Evolutionary conservation across 2,329 filamentous ascomycete genomes (phyloP).

Genomic region (Dactylellina cionopaga): DNA sequence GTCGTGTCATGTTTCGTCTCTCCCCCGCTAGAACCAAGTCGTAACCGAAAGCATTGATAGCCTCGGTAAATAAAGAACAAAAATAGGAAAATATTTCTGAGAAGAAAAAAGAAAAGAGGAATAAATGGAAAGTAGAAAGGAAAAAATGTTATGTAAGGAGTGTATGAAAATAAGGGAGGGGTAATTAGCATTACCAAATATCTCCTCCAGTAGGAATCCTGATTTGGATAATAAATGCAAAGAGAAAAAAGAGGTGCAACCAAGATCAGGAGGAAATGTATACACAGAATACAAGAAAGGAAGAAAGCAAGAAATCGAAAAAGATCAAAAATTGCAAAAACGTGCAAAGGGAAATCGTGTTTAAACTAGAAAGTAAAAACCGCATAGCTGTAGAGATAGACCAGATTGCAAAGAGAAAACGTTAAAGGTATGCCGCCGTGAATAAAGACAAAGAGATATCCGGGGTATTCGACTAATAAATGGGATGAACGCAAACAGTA

Average conservation of each 20-base stretch:
- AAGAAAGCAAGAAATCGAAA: slow-evolving; percentile 8
- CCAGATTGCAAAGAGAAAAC: slow-evolving; percentile 28
- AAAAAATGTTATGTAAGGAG: slow-evolving; percentile 20
- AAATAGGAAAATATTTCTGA: slow-evolving; percentile 19
- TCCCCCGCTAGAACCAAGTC: slow-evolving; percentile 13
- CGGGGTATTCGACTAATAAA: slow-evolving; percentile 27
- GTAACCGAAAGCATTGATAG: slow-evolving; percentile 22
- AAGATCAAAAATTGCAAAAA: slow-evolving; percentile 1
- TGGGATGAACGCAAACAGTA: slow-evolving; percentile 24
- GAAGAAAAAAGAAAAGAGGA: slow-evolving; percentile 4
- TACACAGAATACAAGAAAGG: slow-evolving; percentile 3
- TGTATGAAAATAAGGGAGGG: slow-evolving; percentile 33
- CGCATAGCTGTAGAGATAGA: slow-evolving; percentile 24
- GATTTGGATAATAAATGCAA: slow-evolving; percentile 5
- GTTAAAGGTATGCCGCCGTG: slow-evolving; percentile 39
- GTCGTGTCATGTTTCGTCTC: slow-evolving; percentile 40
- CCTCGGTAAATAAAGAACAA: slow-evolving; percentile 6
- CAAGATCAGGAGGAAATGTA: not conserved
- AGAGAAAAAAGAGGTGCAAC: slow-evolving; percentile 18
- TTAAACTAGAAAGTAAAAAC: slow-evolving; percentile 43
- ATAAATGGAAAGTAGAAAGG: not conserved
- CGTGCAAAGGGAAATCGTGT: slow-evolving; percentile 49
- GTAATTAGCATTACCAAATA: slow-evolving; percentile 52
- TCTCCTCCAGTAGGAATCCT: slow-evolving; percentile 30
- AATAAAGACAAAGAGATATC: slow-evolving; percentile 23